Base-by-base conservation (phyloP, 2,329 filamentous ascomycete genomes). In the Sclerotinia minor region DNA sequence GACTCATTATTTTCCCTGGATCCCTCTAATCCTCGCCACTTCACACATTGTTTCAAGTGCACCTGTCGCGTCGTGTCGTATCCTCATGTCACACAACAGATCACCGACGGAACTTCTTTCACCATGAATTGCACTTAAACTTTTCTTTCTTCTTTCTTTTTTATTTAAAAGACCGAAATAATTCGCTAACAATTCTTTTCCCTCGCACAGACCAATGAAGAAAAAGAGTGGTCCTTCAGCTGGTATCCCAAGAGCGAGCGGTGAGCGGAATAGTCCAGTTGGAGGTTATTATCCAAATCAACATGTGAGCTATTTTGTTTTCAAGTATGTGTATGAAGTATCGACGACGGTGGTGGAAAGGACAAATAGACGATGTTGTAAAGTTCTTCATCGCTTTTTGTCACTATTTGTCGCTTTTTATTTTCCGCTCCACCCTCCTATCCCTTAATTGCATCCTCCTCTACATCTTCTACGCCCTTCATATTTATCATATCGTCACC, bases 211-310 rank as follows among this genome's bases (percentile, higher is more conserved):
- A 72, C 91, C 91, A 55, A 84, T 89, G 78, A 92, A 90, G 81
- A 90, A 89, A 78, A 83, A 84, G 55, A 71, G 71, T 70, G 86
- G 87, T 73, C 86, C 87, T 72, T 85, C 87, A 73, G 89, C 88
- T 77, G 90, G 89, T 75, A 83, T 91, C 76, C 85, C 89, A 76
- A 86, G 87, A 75, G 80, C 83, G 73, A 84, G 84, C 81, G 87
- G 87, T 78, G 88, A 89, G 79, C 83, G 86, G 73, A 85, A 83
- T 78, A 86, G 85, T 76, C 86, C 88, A 72, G 80, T 84, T 75
- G 82, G 83, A 76, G 73, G 73, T 61, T 50, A n/a, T 38, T 63
- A 63, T 38, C 15, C 59, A 41, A 63, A 50, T 50, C 35, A 41
- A 50, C 64, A 26, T 41, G 65, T 67, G 63, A 67, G 64, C 29